phyloP scores from a whole-genome alignment of 306 rosid species.

The Acacia acuminata region DNA sequence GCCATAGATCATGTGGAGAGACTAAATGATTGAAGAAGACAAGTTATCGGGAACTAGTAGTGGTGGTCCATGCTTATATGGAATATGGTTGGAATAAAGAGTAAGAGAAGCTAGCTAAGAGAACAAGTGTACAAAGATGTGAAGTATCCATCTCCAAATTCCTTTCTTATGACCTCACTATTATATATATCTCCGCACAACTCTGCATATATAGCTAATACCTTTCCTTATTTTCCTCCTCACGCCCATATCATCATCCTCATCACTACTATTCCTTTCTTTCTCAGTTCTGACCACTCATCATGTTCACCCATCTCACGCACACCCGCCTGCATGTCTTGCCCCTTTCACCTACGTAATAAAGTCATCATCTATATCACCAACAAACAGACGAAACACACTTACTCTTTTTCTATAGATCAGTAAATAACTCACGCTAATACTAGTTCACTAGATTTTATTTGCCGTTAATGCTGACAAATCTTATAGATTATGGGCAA shows the following conservation, averaged over 20 bases:
- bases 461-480: background rate
- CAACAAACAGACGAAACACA: background rate
- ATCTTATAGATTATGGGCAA: conserved; percentile 15
- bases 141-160: conserved; percentile 45
- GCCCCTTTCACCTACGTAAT: conserved; percentile 72
- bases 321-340: conserved; percentile 76
- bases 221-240: conserved; percentile 27
- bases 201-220: background rate
- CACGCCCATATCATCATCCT: background rate
- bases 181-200: background rate
- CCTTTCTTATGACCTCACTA: conserved; percentile 25
- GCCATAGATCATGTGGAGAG: conserved; percentile 45
- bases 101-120: background rate
- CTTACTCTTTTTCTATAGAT: background rate
- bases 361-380: conserved; percentile 16
- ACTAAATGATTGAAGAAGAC: conserved; percentile 57
- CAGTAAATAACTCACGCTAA: conserved; percentile 13
- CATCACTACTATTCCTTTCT: background rate
- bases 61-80: conserved; percentile 59
- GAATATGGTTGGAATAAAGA: background rate
- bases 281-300: conserved; percentile 43
- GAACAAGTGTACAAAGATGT: conserved; percentile 42
- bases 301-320: conserved; percentile 49
- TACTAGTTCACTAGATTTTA: background rate
- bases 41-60: conserved; percentile 36